Percentiles rank a stretch among this genome's conserved stretches.
Conservation (phyloP, 2,329 filamentous ascomycete species). For the Cytospora piceicola region DNA sequence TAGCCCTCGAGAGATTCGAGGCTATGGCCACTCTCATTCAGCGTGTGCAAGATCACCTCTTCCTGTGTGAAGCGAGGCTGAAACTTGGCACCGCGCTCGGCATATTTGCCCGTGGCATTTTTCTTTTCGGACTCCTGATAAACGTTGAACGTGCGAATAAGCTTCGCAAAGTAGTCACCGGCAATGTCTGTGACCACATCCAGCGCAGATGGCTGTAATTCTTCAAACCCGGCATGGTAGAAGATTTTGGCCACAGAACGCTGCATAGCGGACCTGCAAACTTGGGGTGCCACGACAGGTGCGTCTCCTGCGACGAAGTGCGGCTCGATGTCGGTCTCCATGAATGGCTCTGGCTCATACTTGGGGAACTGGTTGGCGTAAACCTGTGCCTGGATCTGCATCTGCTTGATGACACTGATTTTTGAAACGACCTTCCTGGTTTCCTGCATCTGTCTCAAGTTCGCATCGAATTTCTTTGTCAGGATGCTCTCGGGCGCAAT, state of each 20-base stretch:
- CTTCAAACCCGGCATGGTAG: conserved; percentile 95
- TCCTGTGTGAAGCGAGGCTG: conserved; percentile 77
- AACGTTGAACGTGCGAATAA: conserved; percentile 76
- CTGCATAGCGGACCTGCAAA: conserved; percentile 83
- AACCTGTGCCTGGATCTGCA: conserved; percentile 97
- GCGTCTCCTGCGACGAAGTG: conserved; percentile 89
- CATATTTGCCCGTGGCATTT: conserved; percentile 50
- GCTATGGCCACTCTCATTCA: conserved; percentile 83
- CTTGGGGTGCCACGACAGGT: conserved; percentile 81
- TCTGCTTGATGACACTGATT: conserved; percentile 97
- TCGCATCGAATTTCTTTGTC: conserved; percentile 80
- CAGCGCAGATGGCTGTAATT: conserved; percentile 91
- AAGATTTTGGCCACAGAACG: conserved; percentile 93
- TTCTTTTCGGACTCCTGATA: conserved; percentile 85
- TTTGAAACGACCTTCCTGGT: conserved; percentile 95
- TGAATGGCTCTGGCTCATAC: conserved; percentile 87
- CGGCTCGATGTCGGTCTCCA: conserved; percentile 84
- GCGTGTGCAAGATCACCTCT: conserved; percentile 83
- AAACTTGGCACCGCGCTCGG: conserved; percentile 48
- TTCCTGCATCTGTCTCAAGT: conserved; percentile 94
- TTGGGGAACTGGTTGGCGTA: conserved; percentile 99
- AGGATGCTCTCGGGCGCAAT: conserved; percentile 74
- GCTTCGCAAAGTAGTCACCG: conserved; percentile 84
- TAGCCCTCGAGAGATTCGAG: conserved; percentile 82
- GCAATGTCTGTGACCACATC: conserved; percentile 90